Conservation (phyloP, 2,329 filamentous ascomycete genomes). For the Ramularia endophylla region DNA sequence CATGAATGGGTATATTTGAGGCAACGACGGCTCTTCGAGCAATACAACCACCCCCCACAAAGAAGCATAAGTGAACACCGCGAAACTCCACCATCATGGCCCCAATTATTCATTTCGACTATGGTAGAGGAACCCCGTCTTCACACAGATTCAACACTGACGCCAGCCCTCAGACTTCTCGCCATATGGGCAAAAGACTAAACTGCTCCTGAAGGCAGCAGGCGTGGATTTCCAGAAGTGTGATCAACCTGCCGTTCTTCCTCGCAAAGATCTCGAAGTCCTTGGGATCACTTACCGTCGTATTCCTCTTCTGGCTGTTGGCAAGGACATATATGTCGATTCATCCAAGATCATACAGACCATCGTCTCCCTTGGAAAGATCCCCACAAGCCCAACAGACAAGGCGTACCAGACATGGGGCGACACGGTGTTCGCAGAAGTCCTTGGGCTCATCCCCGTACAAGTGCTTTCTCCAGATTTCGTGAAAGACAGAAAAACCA, state of each 20-base stretch:
- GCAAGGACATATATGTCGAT: constrained; percentile 29
- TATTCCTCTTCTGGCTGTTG: constrained; percentile 28
- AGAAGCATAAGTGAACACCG: too few relatives aligned
- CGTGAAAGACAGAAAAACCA: constrained; percentile 23
- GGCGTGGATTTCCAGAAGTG: constrained; percentile 20
- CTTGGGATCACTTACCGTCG: constrained; percentile 29
- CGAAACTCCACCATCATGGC: background rate
- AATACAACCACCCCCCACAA: background rate
- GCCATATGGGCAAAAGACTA: constrained; percentile 27
- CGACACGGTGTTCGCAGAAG: constrained; percentile 18
- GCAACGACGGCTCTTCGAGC: background rate
- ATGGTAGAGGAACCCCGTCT: constrained; percentile 13
- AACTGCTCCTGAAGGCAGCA: constrained; percentile 20
- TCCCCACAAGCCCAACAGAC: constrained; percentile 21
- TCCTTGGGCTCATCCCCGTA: constrained; percentile 20
- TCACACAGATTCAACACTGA: too few relatives aligned
- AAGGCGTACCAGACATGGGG: constrained; percentile 26
- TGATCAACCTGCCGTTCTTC: constrained; percentile 25
- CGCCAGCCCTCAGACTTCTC: constrained; percentile 20
- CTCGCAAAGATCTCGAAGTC: constrained; percentile 26
- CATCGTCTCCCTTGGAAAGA: constrained; percentile 12
- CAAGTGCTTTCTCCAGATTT: constrained; percentile 19
- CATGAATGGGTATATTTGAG: too few relatives aligned
- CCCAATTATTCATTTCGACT: constrained; percentile 26
- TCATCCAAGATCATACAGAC: constrained; percentile 21